Base-by-base conservation (phyloP, 352 stramenopile species). In the Saprolegnia parasitica region DNA sequence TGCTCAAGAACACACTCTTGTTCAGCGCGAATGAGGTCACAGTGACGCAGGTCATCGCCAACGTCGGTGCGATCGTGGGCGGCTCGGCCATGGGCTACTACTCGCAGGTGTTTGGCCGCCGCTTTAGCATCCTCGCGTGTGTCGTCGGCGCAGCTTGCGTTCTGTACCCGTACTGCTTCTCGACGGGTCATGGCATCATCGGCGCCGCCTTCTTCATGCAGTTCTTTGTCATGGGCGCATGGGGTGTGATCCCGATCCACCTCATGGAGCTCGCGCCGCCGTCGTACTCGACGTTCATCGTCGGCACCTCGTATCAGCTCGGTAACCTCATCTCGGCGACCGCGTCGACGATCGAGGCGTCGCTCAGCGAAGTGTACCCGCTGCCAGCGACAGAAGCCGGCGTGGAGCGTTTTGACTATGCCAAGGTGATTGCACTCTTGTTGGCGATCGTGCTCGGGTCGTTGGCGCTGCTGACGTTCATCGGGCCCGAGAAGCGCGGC, bases 221-320 rank as follows among this genome's bases (percentile, higher is more conserved):
- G 68, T 80, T 80, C 58, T 81, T 74, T 42, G 74, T 87, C 6
- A 76, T 84, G 35, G 78, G 78, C 18, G 79, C 79, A 26, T 84
- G 76, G 78, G 79, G 79, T 29, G 79, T 87, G 24, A 80, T 85
- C 47, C 78, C 78, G 21, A 85, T 85, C 45, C 76, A 85, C 68
- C 68, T 87, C 20, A 81, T 87, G 75, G 79, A 87, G 70, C 67
- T 87, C 11, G 80, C 79, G 15, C 79, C 79, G 37, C 78, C 79
- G 11, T 80, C 76, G 0, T 87, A 84, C 75, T 77, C 67, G 37
- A 74, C 78, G 0, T 81, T 87, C 37, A 57, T 87, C 39, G 73
- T 80, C 15, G 79, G 79, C 18, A 85, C 79, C 2, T 65, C 75
- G 0, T 87, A 87, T 56, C 79, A 87, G 29, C 78, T 87, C 16